Percentiles rank a stretch among this genome's conserved stretches.
Conservation (phyloP, 1,284 basidiomycete genomes). For the Bondarzewia mesenterica region DNA sequence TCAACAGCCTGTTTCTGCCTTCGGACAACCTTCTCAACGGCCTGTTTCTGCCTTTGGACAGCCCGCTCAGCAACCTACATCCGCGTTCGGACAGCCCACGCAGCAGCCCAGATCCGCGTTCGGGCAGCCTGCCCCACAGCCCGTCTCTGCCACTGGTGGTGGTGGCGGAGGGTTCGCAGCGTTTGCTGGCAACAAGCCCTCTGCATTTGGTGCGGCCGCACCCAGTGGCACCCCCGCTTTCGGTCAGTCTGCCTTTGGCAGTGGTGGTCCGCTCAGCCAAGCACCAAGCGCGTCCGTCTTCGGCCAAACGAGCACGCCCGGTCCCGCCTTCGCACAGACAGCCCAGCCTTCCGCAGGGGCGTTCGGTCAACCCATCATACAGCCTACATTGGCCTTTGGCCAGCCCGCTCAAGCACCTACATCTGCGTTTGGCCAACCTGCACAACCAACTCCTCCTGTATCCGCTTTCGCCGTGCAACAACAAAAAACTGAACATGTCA, state of each 20-base stretch:
- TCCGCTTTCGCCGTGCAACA: no score
- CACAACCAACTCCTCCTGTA: background rate
- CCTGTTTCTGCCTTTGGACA: constrained; percentile 23
- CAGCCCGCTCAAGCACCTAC: constrained; percentile 12
- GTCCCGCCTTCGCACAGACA: background rate
- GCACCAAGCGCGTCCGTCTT: constrained; percentile 25
- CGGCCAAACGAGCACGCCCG: no score
- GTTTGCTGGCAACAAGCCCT: constrained; percentile 21
- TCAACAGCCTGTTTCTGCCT: constrained; percentile 13
- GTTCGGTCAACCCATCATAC: constrained; percentile 6
- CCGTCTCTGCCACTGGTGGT: constrained; percentile 10
- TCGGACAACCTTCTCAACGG: constrained; percentile 15
- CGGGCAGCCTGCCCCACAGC: constrained; percentile 13
- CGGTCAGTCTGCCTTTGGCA: constrained; percentile 28
- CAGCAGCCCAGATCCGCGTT: constrained; percentile 8
- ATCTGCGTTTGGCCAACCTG: constrained; percentile 19
- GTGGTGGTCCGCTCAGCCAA: constrained; percentile 12
- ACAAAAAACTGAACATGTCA: no score
- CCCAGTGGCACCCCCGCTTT: constrained; percentile 17
- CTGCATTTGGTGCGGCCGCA: constrained; percentile 14
- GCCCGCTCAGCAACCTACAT: constrained; percentile 14
- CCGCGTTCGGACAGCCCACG: constrained; percentile 21
- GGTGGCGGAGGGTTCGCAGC: constrained; percentile 26
- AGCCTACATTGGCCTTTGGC: constrained; percentile 19
- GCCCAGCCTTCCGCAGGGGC: background rate